Conservation (phyloP, 2,329 filamentous ascomycete genomes). For the Chaetomiaceae sp. region DNA sequence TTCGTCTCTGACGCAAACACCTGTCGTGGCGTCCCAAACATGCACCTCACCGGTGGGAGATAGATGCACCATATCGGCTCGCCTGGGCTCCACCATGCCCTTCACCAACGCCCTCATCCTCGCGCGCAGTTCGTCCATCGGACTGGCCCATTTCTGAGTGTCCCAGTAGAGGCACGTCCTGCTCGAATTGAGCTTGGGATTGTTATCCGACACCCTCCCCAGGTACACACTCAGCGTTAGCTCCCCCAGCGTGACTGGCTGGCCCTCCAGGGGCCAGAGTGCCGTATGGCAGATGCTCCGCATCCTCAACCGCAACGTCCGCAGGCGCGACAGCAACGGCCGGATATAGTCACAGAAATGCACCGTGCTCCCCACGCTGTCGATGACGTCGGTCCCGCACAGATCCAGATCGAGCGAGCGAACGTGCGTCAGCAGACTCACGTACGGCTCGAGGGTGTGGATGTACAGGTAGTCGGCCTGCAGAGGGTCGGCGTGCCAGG, state of each 20-base stretch:
- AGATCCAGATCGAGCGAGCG: slow-evolving; percentile 21
- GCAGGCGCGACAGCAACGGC: slow-evolving; percentile 14
- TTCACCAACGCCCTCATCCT: slow-evolving; percentile 7
- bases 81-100: slow-evolving; percentile 10
- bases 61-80: slow-evolving; percentile 20
- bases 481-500: slow-evolving; percentile 17
- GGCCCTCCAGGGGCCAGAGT: slow-evolving; percentile 1
- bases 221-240: slow-evolving; percentile 20
- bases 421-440: slow-evolving; percentile 13
- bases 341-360: slow-evolving; percentile 18
- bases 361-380: neutral
- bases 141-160: slow-evolving; percentile 1
- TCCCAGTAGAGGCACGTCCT: slow-evolving; percentile 2
- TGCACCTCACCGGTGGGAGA: slow-evolving; percentile 19
- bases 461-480: slow-evolving; percentile 12
- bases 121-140: slow-evolving; percentile 12
- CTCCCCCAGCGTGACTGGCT: slow-evolving; percentile 11
- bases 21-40: slow-evolving; percentile 18
- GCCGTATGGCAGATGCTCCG: slow-evolving; percentile 17
- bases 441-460: slow-evolving; percentile 13
- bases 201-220: slow-evolving; percentile 16
- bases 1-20: slow-evolving; percentile 10
- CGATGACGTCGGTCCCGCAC: slow-evolving; percentile 13
- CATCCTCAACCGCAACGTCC: slow-evolving; percentile 9
- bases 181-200: slow-evolving; percentile 23